A percentile compares a stretch with the other conserved stretches of the same genome.
Conservation (phyloP, 139 green algal species). For the Diplosphaera chodatii region DNA sequence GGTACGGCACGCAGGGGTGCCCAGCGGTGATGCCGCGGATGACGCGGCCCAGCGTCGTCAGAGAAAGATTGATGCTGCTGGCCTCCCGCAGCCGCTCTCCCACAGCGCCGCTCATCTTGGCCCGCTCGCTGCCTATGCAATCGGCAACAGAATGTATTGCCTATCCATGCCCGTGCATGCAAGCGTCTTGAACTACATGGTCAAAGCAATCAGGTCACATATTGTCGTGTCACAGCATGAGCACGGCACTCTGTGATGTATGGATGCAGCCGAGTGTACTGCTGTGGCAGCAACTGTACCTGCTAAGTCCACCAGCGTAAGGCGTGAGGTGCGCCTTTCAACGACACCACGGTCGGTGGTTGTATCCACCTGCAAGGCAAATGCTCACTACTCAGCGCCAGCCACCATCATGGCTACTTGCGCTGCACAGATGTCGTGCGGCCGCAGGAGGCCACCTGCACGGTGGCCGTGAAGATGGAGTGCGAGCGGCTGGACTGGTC, state of each 20-base stretch:
- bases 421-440: too few relatives aligned
- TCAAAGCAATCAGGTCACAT: too few relatives aligned
- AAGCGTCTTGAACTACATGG: too few relatives aligned
- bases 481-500: constrained; percentile 48
- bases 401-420: too few relatives aligned
- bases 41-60: constrained; percentile 54
- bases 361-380: constrained; percentile 39
- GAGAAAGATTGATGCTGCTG: constrained; percentile 92
- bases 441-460: constrained; percentile 13
- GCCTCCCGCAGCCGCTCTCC: constrained; percentile 90
- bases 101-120: constrained; percentile 52
- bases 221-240: too few relatives aligned
- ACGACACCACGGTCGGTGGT: constrained; percentile 36
- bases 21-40: constrained; percentile 28
- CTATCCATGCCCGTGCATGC: too few relatives aligned
- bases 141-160: not conserved
- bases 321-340: constrained; percentile 46
- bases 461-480: constrained; percentile 45
- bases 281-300: constrained; percentile 26
- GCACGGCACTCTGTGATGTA: too few relatives aligned
- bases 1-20: constrained; percentile 81
- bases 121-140: constrained; percentile 76
- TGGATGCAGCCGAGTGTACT: too few relatives aligned
- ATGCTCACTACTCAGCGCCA: too few relatives aligned
- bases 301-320: constrained; percentile 96